phyloP scores from a whole-genome alignment of 495 filamentous ascomycete genomes.

The Friedmanniomyces endolithicus region DNA sequence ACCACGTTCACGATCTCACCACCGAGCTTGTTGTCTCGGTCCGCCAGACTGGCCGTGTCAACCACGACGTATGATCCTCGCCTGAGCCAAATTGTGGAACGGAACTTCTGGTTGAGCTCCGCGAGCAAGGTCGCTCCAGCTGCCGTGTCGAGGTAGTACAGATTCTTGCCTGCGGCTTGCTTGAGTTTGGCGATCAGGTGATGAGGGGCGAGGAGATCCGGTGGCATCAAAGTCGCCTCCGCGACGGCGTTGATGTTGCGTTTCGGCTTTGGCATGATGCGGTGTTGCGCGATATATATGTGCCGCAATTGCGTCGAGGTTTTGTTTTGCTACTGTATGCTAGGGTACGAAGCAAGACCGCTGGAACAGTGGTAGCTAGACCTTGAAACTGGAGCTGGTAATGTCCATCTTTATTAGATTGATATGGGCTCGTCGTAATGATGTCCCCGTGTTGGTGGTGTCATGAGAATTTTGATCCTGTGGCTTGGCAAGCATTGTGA shows the following conservation, averaged over 20 bases:
- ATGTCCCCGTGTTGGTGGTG: too few species aligned
- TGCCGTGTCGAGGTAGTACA: constrained; percentile 61
- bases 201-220: constrained; percentile 46
- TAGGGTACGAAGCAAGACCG: too few species aligned
- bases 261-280: constrained; percentile 48
- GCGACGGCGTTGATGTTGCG: constrained; percentile 61
- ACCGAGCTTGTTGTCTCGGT: constrained; percentile 63
- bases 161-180: constrained; percentile 75
- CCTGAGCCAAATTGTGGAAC: constrained; percentile 81
- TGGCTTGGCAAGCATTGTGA: too few species aligned
- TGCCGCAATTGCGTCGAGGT: neutral
- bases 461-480: too few species aligned
- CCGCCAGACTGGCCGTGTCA: constrained; percentile 53
- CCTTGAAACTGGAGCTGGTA: too few species aligned
- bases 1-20: constrained; percentile 93
- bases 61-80: constrained; percentile 77
- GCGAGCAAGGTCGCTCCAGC: constrained; percentile 49
- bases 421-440: too few species aligned
- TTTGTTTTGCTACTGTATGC: too few species aligned
- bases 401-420: too few species aligned
- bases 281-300: neutral
- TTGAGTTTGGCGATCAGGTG: constrained; percentile 64
- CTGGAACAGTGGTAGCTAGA: too few species aligned
- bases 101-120: constrained; percentile 70
- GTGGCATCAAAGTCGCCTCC: constrained; percentile 62